Evolutionary conservation across 2,329 filamentous ascomycete genomes (phyloP).

Genomic region (Fusarium vanettenii): DNA sequence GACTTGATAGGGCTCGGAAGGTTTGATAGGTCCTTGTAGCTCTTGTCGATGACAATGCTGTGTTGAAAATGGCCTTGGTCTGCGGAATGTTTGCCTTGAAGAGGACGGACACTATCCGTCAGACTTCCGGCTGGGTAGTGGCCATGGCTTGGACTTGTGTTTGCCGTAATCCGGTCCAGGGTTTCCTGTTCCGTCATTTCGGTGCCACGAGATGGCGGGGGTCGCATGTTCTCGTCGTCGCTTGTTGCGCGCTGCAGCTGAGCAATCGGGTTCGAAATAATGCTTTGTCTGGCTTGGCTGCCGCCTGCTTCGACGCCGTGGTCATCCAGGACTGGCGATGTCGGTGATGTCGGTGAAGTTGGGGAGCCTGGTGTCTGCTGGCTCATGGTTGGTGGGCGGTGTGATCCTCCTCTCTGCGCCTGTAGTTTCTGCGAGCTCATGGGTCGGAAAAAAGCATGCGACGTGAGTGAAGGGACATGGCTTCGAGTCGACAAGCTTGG

Average conservation of each 20-base stretch:
- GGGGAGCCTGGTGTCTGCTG: slow-evolving; percentile 45
- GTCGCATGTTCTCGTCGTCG: slow-evolving; percentile 63
- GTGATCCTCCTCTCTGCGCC: slow-evolving; percentile 78
- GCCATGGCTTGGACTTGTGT: slow-evolving; percentile 76
- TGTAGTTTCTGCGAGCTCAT: slow-evolving; percentile 97
- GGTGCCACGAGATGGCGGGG: slow-evolving; percentile 81
- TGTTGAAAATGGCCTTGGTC: slow-evolving; percentile 51
- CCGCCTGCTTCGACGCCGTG: slow-evolving; percentile 58
- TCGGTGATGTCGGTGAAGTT: slow-evolving; percentile 30
- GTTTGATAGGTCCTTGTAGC: slow-evolving; percentile 64
- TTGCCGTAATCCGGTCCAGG: slow-evolving; percentile 77
- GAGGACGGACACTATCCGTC: slow-evolving; percentile 81
- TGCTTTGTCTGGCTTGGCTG: slow-evolving; percentile 62
- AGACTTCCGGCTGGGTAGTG: slow-evolving; percentile 70
- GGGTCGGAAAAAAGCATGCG: slow-evolving; percentile 92
- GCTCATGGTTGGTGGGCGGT: slow-evolving; percentile 57
- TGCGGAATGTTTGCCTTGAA: slow-evolving; percentile 63
- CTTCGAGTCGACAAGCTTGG: slow-evolving; percentile 79
- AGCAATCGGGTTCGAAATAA: slow-evolving; percentile 62
- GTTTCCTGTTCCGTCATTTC: slow-evolving; percentile 82
- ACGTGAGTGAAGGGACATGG: slow-evolving; percentile 89
- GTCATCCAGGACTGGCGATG: slow-evolving; percentile 50
- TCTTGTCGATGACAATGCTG: slow-evolving; percentile 70
- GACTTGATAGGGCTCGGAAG: slow-evolving; percentile 74
- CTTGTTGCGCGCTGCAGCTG: slow-evolving; percentile 44